These are phyloP conservation scores for Heritiera littoralis DNA, from an alignment of 345 rosid species.

Conservation along the genomic window DNA sequence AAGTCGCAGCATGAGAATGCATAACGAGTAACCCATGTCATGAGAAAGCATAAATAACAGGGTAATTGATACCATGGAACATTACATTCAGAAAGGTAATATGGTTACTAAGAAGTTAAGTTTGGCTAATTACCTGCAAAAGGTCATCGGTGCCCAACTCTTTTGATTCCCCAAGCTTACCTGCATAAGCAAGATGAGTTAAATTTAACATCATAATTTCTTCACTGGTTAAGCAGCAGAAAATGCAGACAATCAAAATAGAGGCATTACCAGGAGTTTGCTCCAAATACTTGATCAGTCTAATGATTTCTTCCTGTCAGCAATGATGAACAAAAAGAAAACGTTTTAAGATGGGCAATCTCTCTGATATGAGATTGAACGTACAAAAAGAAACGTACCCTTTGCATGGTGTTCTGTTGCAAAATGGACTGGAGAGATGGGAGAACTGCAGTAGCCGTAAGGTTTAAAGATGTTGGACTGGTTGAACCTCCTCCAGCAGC, in stretches of 20 bases:
- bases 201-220: slow-evolving; percentile 17
- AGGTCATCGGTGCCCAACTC: slow-evolving; percentile 56
- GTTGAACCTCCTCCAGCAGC: slow-evolving; percentile 52
- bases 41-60: background rate
- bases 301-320: slow-evolving; percentile 89
- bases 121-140: slow-evolving; percentile 49
- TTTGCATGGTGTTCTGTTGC: slow-evolving; percentile 79
- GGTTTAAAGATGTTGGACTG: slow-evolving; percentile 49
- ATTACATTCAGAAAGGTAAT: background rate
- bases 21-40: background rate
- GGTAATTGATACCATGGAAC: background rate
- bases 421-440: slow-evolving; percentile 78
- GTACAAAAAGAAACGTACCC: slow-evolving; percentile 46
- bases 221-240: background rate
- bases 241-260: slow-evolving; percentile 13
- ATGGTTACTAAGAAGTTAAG: background rate
- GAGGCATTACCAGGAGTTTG: slow-evolving; percentile 66
- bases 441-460: slow-evolving; percentile 50
- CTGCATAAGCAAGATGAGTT: slow-evolving; percentile 42
- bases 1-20: background rate
- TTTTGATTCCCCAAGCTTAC: slow-evolving; percentile 56
- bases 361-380: background rate
- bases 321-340: slow-evolving; percentile 21
- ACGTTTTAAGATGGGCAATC: background rate
- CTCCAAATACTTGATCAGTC: slow-evolving; percentile 78